Evolutionary conservation across 1,284 basidiomycete species (phyloP), one percentile per base, ranked within the genome.

Genomic region (Ganoderma boninense): DNA sequence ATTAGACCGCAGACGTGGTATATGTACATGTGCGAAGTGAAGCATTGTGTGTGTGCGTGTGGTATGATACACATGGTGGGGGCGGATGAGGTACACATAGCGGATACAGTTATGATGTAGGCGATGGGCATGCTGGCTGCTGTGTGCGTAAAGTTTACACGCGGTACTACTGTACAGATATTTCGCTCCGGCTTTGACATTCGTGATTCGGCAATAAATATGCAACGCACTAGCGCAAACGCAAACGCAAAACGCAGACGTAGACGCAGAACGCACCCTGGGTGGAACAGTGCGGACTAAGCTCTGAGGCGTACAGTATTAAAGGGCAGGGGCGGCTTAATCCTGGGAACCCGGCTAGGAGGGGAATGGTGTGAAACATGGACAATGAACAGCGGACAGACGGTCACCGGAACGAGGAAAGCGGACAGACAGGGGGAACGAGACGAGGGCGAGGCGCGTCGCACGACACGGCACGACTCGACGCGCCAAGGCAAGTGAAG

Each of bases 11-110:
- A 26, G 18, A 29, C 23, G 40, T 26, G 23, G 23, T 52, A 52
- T 46, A 64, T 64, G 44, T 46, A 64, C 60, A 44, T 43, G 32
- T 52, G 64, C 59, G 52, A 44, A 4, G 32, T 40, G 62, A 23
- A 23, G 16, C 14, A 52, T 64, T 32, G 32, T 43, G 32, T 32
- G 32, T 43, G 32, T 32, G 32, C 29, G 60, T 61, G 42, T 43
- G 42, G n/a, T 65, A 62, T 69, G 68, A 69, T 69, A 65, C 64
- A 65, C 64, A 63, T 69, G 68, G 57, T 40, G 40, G 59, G 40
- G 59, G 49, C 65, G 44, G 44, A 46, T 61, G 63, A 52, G 40
- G 63, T 69, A 65, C 57, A 65, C 38, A 49, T 68, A 68, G 62
- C 62, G 66, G 66, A 56, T 64, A 64, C 62, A 64, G 63, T 68